These are phyloP conservation scores for Rhodamnia rubescens DNA, from an alignment of 345 rosid species.

Conservation along the genomic window DNA sequence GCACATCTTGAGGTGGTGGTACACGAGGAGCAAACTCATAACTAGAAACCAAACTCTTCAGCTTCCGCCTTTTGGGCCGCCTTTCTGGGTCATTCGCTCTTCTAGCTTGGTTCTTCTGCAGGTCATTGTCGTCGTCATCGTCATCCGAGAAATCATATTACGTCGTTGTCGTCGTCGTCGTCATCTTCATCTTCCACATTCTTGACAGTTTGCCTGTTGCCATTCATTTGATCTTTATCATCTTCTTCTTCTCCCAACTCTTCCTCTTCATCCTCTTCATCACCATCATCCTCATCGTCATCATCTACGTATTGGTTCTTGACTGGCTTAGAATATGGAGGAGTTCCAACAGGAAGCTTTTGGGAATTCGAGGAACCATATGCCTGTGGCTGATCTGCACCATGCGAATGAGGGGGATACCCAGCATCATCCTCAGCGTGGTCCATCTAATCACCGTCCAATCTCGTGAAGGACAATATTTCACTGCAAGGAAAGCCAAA, in stretches of 20 bases:
- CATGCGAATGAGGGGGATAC: slow-evolving; percentile 48
- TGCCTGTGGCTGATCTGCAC: slow-evolving; percentile 23
- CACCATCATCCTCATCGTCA: slow-evolving; percentile 29
- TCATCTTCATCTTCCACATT: slow-evolving; percentile 21
- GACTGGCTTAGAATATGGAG: slow-evolving; percentile 18
- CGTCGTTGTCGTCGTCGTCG: slow-evolving; percentile 28
- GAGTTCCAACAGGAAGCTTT: slow-evolving; percentile 40
- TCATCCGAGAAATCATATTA: slow-evolving; percentile 31
- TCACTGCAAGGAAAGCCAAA: not conserved
- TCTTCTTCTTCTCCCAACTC: slow-evolving; percentile 31
- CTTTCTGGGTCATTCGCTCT: slow-evolving; percentile 20
- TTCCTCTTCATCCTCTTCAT: slow-evolving; percentile 17
- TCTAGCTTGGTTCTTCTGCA: slow-evolving; percentile 12
- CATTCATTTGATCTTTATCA: slow-evolving; percentile 20
- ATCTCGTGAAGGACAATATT: not conserved
- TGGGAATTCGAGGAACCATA: slow-evolving; percentile 39
- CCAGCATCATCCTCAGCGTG: slow-evolving; percentile 65
- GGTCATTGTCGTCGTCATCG: slow-evolving; percentile 20
- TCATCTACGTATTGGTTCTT: slow-evolving; percentile 20
- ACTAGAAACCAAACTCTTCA: slow-evolving; percentile 55
- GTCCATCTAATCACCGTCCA: slow-evolving; percentile 33
- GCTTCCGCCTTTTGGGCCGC: slow-evolving; percentile 65
- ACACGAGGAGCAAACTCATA: slow-evolving; percentile 84
- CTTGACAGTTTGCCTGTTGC: slow-evolving; percentile 17
- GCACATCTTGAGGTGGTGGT: slow-evolving; percentile 13